Percentiles rank a stretch among this genome's conserved stretches.
These are phyloP conservation scores for Kurtzmaniella natalensis DNA, from an alignment of 1,139 yeast species.

Conservation along the genomic window DNA sequence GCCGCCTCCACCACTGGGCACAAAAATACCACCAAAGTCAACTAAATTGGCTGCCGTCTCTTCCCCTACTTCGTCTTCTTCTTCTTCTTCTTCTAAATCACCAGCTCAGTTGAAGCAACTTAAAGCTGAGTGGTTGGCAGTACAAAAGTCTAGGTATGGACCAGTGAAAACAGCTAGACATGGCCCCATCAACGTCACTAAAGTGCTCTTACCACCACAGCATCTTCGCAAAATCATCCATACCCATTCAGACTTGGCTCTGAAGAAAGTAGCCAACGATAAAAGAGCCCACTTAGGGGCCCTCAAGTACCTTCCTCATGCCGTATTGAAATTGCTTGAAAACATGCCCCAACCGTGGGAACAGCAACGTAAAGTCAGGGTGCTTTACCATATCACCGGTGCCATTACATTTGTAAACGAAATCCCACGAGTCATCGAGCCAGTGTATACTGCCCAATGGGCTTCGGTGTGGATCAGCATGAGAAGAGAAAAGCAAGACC, in stretches of 20 bases:
- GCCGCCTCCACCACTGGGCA: conserved; percentile 12
- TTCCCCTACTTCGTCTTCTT: not conserved
- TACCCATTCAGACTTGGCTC: conserved; percentile 83
- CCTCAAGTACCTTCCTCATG: conserved; percentile 92
- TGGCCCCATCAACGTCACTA: conserved; percentile 15
- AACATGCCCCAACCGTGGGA: conserved; percentile 99
- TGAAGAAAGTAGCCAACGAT: conserved; percentile 78
- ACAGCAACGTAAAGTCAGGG: conserved; percentile 75
- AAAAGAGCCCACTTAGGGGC: conserved; percentile 89
- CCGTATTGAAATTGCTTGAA: conserved; percentile 80
- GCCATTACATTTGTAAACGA: conserved; percentile 96
- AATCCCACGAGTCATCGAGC: conserved; percentile 86
- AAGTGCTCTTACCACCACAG: conserved; percentile 90
- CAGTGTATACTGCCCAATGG: conserved; percentile 94
- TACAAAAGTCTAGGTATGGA: conserved; percentile 53
- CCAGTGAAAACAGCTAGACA: conserved; percentile 1
- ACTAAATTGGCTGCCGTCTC: not conserved
- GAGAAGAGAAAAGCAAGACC: conserved; percentile 90
- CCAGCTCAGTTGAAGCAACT: conserved; percentile 31
- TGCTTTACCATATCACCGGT: conserved; percentile 85
- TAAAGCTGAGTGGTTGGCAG: conserved; percentile 59
- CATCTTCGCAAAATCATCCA: conserved; percentile 81
- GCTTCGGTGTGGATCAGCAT: conserved; percentile 87
- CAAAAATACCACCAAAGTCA: conserved; percentile 3
- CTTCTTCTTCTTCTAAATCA: no score